Base-by-base conservation (phyloP, 345 rosid species). In the Hypericum perforatum region DNA sequence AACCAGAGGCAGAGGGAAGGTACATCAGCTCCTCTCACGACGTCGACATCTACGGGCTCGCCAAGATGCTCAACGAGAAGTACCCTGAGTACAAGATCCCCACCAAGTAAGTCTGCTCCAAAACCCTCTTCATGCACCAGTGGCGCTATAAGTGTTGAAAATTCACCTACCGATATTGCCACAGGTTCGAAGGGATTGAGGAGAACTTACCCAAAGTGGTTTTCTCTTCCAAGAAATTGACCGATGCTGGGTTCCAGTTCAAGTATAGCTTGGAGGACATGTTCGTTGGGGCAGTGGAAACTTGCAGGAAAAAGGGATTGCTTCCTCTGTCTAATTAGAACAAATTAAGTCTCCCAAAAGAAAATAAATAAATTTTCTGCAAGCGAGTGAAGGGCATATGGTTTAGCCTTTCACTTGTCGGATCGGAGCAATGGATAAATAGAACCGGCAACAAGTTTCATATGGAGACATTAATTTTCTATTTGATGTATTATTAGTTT, bases 241-340 rank as follows among this genome's bases (percentile, higher is more conserved):
- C 10, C 45, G 90, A 83, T 7, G 12, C 73, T 70, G 98, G 98
- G 7, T 85, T 92, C 51, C 51, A 72, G 72, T 92, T 78, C 75
- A 81, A 82, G 49, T 74, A 80, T 65, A 80, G 63, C 70, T 74
- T 92, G 39, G 91, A 88, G 64, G 86, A 85, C 22, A 88, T 92
- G 95, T 67, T 72, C 14, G 48, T 22, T 0, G 97, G 79, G 41
- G 90, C 91, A 11, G 79, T 91, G 41, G 96, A 82, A 53, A 73
- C 80, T 10, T 82, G 97, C 74, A 48, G 54, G n/a, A 43, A 36
- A 39, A 55, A 62, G 60, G 60, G 54, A 10, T 68, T 86, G 56
- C 71, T 92, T 59, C 81, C 95, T 14, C 49, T 61, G 41, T 8
- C 11, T 15, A 5, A 22, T 9, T 6, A 14, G 9, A 48, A n/a